Evolutionary conservation across 2,329 filamentous ascomycete genomes (phyloP).

Genomic region (Tolypocladium sp.): DNA sequence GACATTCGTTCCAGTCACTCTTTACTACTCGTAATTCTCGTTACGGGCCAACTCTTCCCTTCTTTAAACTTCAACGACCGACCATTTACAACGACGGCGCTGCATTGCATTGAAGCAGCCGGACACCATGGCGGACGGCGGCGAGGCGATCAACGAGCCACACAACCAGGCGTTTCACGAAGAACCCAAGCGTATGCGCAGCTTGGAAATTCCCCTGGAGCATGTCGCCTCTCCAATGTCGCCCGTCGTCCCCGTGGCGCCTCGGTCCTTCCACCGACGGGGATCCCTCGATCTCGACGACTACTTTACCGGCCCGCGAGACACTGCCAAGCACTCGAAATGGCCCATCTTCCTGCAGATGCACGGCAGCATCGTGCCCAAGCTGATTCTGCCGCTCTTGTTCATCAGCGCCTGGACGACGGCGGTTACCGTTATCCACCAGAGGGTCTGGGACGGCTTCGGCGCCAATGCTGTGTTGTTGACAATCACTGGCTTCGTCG

Average conservation of each 20-base stretch:
- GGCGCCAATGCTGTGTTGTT: constrained; percentile 41
- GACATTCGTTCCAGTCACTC: neutral
- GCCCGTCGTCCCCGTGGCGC: neutral
- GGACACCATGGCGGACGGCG: neutral
- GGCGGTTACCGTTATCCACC: constrained; percentile 48
- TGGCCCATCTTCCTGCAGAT: constrained; percentile 67
- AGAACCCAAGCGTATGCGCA: neutral
- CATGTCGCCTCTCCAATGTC: neutral
- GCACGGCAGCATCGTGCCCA: constrained; percentile 66
- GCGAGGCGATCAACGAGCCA: neutral
- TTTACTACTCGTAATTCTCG: neutral
- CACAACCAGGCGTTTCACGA: neutral
- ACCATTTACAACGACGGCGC: neutral
- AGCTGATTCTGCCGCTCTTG: constrained; percentile 61
- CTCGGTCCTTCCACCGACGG: constrained; percentile 12
- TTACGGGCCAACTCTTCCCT: neutral
- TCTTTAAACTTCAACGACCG: neutral
- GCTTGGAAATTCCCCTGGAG: neutral
- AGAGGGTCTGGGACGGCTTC: constrained; percentile 26
- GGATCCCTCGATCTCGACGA: constrained; percentile 43
- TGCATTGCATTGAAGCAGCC: neutral
- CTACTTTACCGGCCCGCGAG: constrained; percentile 57
- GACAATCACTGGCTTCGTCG: constrained; percentile 73
- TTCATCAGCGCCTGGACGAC: constrained; percentile 58
- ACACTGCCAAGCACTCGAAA: constrained; percentile 66